Percentiles rank a stretch among this genome's conserved stretches.
phyloP scores from a whole-genome alignment of 352 stramenopile genomes.

The Hyaloperonospora arabidopsidis region DNA sequence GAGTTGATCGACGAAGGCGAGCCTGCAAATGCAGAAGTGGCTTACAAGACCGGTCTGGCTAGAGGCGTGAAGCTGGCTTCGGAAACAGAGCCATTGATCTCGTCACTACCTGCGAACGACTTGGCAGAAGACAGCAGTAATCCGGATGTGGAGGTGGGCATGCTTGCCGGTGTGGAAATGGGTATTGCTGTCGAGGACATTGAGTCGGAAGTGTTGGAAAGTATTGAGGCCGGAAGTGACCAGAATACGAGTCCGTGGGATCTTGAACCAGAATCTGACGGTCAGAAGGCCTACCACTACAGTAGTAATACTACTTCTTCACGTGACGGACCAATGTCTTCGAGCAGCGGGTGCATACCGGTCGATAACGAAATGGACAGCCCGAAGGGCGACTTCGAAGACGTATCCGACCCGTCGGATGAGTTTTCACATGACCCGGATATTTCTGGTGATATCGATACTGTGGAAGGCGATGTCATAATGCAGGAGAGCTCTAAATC shows the following conservation, averaged over 20 bases:
- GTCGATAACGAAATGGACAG: slow-evolving; percentile 10
- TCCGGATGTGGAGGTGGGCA: slow-evolving; percentile 29
- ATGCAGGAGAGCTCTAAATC: slow-evolving; percentile 30
- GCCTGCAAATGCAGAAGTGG: slow-evolving; percentile 3
- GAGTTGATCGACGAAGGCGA: slow-evolving; percentile 6
- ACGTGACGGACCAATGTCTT: slow-evolving; percentile 8
- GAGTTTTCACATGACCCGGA: slow-evolving; percentile 38
- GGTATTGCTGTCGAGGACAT: slow-evolving; percentile 26
- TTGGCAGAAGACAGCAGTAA: slow-evolving; percentile 10
- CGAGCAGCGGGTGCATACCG: not conserved
- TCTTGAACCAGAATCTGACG: slow-evolving; percentile 22
- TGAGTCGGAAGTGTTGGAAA: slow-evolving; percentile 18
- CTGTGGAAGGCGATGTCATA: slow-evolving; percentile 48
- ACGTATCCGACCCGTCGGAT: slow-evolving; percentile 26
- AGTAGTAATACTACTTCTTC: slow-evolving; percentile 4
- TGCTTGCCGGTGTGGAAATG: slow-evolving; percentile 34
- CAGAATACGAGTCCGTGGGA: slow-evolving; percentile 25
- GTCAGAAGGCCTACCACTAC: slow-evolving; percentile 10
- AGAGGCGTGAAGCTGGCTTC: slow-evolving; percentile 15
- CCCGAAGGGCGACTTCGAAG: slow-evolving; percentile 27
- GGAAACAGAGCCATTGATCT: slow-evolving; percentile 12
- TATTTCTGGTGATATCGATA: slow-evolving; percentile 51
- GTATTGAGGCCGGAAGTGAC: slow-evolving; percentile 7
- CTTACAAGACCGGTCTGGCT: slow-evolving; percentile 12
- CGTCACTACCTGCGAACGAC: slow-evolving; percentile 10